These are phyloP conservation scores for Arabidopsis suecica DNA, from an alignment of 345 rosid species.

Conservation along the genomic window DNA sequence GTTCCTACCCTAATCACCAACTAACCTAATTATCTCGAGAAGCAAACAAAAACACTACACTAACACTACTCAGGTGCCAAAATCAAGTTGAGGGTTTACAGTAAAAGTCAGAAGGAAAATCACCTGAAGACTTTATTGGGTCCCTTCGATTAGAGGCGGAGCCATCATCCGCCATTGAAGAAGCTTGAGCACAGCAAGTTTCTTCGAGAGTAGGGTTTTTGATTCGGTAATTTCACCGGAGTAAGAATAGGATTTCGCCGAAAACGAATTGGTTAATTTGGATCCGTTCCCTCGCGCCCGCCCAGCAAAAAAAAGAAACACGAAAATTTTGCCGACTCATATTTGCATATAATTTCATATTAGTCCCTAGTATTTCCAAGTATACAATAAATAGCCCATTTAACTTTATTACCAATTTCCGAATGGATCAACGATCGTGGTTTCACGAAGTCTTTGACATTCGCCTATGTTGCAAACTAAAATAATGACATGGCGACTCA, in stretches of 20 bases:
- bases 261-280: constrained; percentile 25
- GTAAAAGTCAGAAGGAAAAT: constrained; percentile 4
- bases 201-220: constrained; percentile 6
- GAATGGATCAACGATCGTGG: constrained; percentile 1
- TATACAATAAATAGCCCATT: not conserved
- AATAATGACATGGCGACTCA: constrained; percentile 12
- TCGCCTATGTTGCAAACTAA: not conserved
- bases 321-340: constrained; percentile 29
- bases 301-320: not conserved
- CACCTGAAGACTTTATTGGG: constrained; percentile 81
- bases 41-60: constrained; percentile 37
- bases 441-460: not conserved
- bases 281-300: constrained; percentile 32
- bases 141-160: constrained; percentile 61
- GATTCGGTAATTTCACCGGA: constrained; percentile 10
- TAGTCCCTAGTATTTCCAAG: not conserved
- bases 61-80: constrained; percentile 1
- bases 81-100: constrained; percentile 31
- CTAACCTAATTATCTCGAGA: constrained; percentile 25
- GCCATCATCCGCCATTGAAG: constrained; percentile 74
- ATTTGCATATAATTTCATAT: not conserved
- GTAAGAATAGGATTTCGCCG: constrained; percentile 2
- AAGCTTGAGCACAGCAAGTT: not conserved
- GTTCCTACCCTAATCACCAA: constrained; percentile 10
- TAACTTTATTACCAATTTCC: not conserved